These are phyloP conservation scores for Bolboschoenus planiculmis DNA, from an alignment of 176 grass and related monocot genomes.

Conservation along the genomic window DNA sequence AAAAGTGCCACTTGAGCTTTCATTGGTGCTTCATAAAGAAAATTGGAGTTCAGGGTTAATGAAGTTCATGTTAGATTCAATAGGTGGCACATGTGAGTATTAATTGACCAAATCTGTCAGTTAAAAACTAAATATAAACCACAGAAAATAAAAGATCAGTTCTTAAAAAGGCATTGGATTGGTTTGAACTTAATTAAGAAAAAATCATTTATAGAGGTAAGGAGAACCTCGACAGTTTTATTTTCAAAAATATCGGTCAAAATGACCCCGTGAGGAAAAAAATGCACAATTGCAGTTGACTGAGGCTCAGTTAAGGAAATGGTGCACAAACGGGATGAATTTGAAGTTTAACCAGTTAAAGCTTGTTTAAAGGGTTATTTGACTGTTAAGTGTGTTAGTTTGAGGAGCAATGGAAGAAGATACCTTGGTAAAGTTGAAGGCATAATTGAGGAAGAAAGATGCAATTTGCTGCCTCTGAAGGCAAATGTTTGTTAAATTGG, in stretches of 20 bases:
- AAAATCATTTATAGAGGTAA: neutral
- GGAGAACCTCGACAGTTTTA: too few relatives aligned
- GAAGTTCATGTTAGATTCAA: neutral
- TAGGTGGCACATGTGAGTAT: neutral
- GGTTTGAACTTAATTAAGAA: neutral
- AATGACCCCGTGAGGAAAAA: neutral
- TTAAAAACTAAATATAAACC: neutral
- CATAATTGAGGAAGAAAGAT: neutral
- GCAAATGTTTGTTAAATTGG: neutral
- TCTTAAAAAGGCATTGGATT: neutral
- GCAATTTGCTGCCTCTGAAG: neutral
- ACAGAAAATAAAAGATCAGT: neutral
- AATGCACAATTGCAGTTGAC: neutral
- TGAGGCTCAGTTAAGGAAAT: too few relatives aligned
- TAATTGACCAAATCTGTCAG: neutral
- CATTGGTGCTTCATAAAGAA: neutral
- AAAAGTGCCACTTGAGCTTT: neutral
- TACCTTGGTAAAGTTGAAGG: neutral
- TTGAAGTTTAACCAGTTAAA: neutral
- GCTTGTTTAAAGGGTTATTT: neutral
- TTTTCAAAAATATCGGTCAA: neutral
- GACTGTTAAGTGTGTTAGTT: neutral
- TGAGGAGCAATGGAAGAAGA: conserved; percentile 1
- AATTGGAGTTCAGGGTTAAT: neutral
- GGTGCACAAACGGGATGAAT: neutral